Base-by-base conservation (phyloP, 73 alveolate genomes). In the Paraurostyla sp. region DNA sequence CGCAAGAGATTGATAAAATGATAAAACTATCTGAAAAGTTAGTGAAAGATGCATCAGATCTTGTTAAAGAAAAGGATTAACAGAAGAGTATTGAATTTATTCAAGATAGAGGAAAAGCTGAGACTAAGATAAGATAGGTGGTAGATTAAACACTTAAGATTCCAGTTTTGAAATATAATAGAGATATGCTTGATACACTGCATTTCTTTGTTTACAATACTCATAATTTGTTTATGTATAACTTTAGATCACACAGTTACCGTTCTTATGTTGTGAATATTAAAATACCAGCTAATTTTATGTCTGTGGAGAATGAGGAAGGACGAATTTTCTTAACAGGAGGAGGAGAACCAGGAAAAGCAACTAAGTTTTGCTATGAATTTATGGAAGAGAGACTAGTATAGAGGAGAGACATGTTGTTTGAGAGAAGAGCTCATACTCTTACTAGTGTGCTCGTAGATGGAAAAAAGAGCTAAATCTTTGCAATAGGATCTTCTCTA, bases 261-360 rank as follows among this genome's bases (percentile, higher is more conserved):
- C 85, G 85, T 42, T 68, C 95, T 6, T 90, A 84, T 45, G 91
- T 80, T 15, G 91, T 90, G 27, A 60, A 76, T 30, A 58, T 90
- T 1, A 90, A 90, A 57, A 90, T 90, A 38, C 95, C 95, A 18
- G 95, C 95, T 4, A 90, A 90, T 57, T 90, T 90, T 46, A 90
- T 90, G 95, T 65, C 90, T 25, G 91, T 90, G 4, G 95, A 90
- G 45, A 90, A 78, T 27, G 92, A 76, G 35, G 92, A 81, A 27
- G 92, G 92, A 20, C 30, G 95, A 48, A 90, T 90, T 22, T 91
- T 91, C 38, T 41, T 91, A 18, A 71, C 93, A 23, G 95, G 95
- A n/a, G 93, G 93, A 22, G 93, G 93, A 11, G 95, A 91, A 57
- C 93, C 95, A 16, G 95, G 95, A 1, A 83, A 84, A 46, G 95